Conservation (phyloP, 192 early-diverging fungal species). For the Coemansia sp. region DNA sequence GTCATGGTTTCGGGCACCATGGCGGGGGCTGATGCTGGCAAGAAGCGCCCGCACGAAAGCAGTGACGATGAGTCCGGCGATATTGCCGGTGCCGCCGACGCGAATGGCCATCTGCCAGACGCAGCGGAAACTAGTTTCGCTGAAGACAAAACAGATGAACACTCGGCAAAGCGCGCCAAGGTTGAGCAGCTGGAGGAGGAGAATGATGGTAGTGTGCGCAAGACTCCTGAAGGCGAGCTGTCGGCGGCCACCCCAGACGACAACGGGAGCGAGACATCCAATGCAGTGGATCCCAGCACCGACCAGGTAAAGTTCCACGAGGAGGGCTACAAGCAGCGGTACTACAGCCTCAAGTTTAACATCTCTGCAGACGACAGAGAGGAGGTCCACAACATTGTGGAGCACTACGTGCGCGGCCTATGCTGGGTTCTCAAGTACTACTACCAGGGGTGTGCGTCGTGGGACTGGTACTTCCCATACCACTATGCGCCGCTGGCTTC, state of each 20-base stretch:
- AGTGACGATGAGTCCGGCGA: background rate
- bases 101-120: constrained; percentile 1
- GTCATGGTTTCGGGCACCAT: constrained; percentile 24
- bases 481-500: constrained; percentile 91
- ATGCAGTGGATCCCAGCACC: constrained; percentile 11
- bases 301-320: constrained; percentile 73
- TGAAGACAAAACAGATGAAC: constrained; percentile 11
- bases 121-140: background rate
- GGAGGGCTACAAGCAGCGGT: constrained; percentile 71
- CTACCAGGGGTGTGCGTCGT: constrained; percentile 89
- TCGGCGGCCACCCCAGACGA: constrained; percentile 11
- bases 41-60: constrained; percentile 55
- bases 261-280: constrained; percentile 31
- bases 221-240: constrained; percentile 41
- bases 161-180: constrained; percentile 16
- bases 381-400: constrained; percentile 58
- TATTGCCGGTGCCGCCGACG: background rate
- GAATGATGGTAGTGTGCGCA: background rate
- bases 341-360: constrained; percentile 69
- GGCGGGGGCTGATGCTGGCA: constrained; percentile 14
- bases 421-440: constrained; percentile 98
- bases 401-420: constrained; percentile 89
- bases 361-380: constrained; percentile 61
- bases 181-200: constrained; percentile 12
- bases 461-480: constrained; percentile 98